Evolutionary conservation across 805 yeast genomes (phyloP), one percentile per base, ranked within the genome.

Genomic region (Myxozyma kluyveri): DNA sequence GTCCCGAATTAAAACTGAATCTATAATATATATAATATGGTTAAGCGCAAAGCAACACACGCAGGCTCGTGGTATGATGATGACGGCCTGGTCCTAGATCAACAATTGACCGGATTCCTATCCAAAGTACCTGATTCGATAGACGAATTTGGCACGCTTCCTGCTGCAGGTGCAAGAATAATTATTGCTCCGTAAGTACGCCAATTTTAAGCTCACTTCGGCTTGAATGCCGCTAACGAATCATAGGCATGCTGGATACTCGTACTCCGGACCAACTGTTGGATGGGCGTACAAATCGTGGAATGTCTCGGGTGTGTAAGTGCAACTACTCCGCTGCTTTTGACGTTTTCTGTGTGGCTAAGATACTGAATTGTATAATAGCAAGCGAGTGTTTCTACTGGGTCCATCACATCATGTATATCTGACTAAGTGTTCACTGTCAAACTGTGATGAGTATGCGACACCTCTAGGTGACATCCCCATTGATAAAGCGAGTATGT

Each of bases 351-450:
- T n/a, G n/a, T n/a, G n/a, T n/a, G n/a, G n/a, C n/a, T n/a, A n/a
- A n/a, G n/a, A n/a, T n/a, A n/a, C n/a, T n/a, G n/a, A n/a, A n/a
- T n/a, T n/a, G n/a, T n/a, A n/a, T n/a, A n/a, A n/a, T 31, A 52
- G 52, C 23, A 45, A 80, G 59, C 73, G 91, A 18, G 79, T 93
- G 1, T 86, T 93, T 60, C 72, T 93, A 1, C 66, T 93, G 65
- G 97, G 98, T 0, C 99, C 99, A 0, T 86, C 96, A 0, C 99
- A 93, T 66, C 95, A 87, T 67, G 83, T 86, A 6, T 90, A 84
- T 65, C 88, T 86, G 70, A 73, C 73, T 50, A 83, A 84, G 24
- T 73, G 75, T 24, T 85, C 79, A 0, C 68, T 79, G 51, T 75
- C 86, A 1, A 67, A 67, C 1, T 88, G 74, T 64, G 73, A 71